Conservation (phyloP, 305 asterid genomes). For the Salvia sclarea region DNA sequence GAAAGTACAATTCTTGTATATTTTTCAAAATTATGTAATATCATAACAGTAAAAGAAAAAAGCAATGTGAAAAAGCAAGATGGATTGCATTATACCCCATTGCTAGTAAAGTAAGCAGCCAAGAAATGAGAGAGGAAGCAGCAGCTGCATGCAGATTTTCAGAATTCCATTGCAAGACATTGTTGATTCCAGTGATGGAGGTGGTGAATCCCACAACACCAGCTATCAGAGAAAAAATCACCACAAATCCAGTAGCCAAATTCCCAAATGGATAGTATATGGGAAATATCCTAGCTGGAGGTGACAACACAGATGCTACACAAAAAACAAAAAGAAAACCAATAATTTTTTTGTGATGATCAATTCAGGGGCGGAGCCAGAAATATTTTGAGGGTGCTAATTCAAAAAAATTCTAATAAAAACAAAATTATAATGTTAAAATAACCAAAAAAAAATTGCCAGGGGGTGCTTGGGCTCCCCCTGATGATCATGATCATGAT, state of each 20-base stretch:
- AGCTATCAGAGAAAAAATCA: slow-evolving; percentile 71
- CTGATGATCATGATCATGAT: not conserved
- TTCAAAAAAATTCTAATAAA: no score
- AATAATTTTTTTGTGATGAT: not conserved
- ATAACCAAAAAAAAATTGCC: no score
- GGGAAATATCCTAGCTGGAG: slow-evolving; percentile 69
- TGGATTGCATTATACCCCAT: slow-evolving; percentile 72
- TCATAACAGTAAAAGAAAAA: not conserved
- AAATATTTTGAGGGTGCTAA: no score
- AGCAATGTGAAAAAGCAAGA: not conserved
- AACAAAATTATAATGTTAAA: no score
- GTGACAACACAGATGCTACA: slow-evolving; percentile 69
- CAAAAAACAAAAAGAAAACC: not conserved
- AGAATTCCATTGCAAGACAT: slow-evolving; percentile 56
- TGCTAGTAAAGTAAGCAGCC: slow-evolving; percentile 77
- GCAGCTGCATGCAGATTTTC: slow-evolving; percentile 80
- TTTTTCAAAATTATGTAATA: no score
- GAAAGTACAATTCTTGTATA: no score
- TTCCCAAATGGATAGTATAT: slow-evolving; percentile 83
- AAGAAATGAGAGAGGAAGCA: slow-evolving; percentile 67
- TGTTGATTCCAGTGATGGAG: slow-evolving; percentile 58
- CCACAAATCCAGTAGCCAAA: slow-evolving; percentile 81
- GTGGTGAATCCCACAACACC: slow-evolving; percentile 84
- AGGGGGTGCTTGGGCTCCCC: no score
- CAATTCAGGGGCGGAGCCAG: no score